A percentile compares a stretch with the other conserved stretches of the same genome.
Evolutionary conservation across 495 filamentous ascomycete genomes (phyloP).

Genomic region (Articulospora tetracladia): DNA sequence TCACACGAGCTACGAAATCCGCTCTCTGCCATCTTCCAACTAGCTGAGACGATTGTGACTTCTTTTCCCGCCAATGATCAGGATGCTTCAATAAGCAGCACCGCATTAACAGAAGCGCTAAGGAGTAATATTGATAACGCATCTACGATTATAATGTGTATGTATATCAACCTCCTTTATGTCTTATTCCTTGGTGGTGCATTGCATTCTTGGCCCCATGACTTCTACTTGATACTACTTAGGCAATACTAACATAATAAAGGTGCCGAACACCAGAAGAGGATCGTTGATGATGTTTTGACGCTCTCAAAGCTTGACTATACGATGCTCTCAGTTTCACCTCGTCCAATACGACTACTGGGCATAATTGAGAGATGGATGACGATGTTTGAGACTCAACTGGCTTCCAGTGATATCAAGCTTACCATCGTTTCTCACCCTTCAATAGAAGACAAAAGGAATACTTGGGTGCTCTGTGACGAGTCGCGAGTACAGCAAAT

Average conservation of each 20-base stretch:
- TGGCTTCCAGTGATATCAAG: constrained; percentile 46
- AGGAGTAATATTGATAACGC: constrained; percentile 57
- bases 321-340: constrained; percentile 50
- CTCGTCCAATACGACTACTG: constrained; percentile 46
- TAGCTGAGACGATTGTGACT: constrained; percentile 47
- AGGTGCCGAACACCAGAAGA: constrained; percentile 69
- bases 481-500: constrained; percentile 55
- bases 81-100: constrained; percentile 11
- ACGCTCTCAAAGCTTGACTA: constrained; percentile 56
- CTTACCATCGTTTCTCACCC: constrained; percentile 46
- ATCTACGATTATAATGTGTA: constrained; percentile 74
- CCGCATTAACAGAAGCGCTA: neutral
- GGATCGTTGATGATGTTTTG: constrained; percentile 74
- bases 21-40: constrained; percentile 67
- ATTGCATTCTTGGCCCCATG: too few species aligned
- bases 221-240: neutral
- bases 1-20: constrained; percentile 18
- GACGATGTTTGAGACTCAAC: constrained; percentile 74
- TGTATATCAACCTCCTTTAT: neutral
- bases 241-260: neutral
- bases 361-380: constrained; percentile 43
- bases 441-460: constrained; percentile 37
- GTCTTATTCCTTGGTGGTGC: too few species aligned
- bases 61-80: constrained; percentile 8
- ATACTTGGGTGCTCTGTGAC: constrained; percentile 58